Evolutionary conservation across 495 filamentous ascomycete genomes (phyloP).

Genomic region (Penicillium flavigenum): DNA sequence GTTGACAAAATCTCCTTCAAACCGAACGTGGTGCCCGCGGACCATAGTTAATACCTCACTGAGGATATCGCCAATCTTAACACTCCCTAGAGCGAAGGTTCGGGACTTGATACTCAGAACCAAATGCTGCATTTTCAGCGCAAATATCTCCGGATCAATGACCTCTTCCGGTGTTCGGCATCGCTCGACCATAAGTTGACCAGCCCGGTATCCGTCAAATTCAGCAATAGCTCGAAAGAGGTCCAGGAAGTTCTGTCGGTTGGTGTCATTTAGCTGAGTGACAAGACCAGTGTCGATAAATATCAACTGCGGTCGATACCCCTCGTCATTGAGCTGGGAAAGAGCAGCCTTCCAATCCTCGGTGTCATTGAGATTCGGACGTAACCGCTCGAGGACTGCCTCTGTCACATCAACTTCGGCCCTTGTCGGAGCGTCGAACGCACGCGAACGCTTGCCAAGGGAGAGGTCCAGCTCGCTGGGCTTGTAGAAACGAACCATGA

Average conservation of each 20-base stretch:
- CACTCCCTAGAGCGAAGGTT: constrained; percentile 89
- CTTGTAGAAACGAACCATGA: constrained; percentile 99
- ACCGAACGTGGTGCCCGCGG: constrained; percentile 83
- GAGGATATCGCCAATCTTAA: constrained; percentile 94
- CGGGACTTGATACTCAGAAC: constrained; percentile 83
- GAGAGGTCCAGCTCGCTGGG: constrained; percentile 67
- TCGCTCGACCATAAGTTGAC: constrained; percentile 92
- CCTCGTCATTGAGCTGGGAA: constrained; percentile 77
- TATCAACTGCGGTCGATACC: constrained; percentile 89
- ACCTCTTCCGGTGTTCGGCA: constrained; percentile 89
- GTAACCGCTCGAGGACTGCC: constrained; percentile 73
- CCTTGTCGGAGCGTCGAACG: constrained; percentile 51
- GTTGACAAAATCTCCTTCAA: constrained; percentile 98
- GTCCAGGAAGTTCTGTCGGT: constrained; percentile 90
- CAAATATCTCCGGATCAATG: constrained; percentile 83
- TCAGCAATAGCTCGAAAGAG: constrained; percentile 95
- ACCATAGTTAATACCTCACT: constrained; percentile 92
- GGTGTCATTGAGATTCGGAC: constrained; percentile 64
- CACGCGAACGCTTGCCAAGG: constrained; percentile 51
- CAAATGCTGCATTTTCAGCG: constrained; percentile 93
- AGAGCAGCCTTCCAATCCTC: constrained; percentile 72
- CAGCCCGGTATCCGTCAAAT: constrained; percentile 95
- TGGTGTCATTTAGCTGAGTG: constrained; percentile 83
- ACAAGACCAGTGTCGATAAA: constrained; percentile 98
- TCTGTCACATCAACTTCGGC: constrained; percentile 77